Evolutionary conservation across 495 filamentous ascomycete species (phyloP), one percentile per base, ranked within the genome.

Genomic region (Hypoxylon crocopeplum): DNA sequence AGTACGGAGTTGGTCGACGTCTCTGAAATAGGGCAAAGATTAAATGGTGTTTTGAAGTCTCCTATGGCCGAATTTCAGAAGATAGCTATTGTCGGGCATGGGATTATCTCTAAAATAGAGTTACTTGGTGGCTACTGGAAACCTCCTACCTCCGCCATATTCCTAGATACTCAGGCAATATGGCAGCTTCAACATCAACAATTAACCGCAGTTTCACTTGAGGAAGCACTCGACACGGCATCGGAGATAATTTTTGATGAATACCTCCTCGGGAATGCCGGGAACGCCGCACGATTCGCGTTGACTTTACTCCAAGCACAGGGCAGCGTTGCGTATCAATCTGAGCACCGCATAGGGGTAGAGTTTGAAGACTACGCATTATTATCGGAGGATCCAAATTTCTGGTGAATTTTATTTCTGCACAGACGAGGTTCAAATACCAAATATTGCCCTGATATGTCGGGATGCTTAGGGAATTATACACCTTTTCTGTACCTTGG

Each of bases 161-260:
- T 40, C 2, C 33, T 63, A 0, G 59, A 63, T 17, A 63, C 59
- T 0, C 40, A 48, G 11, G 52, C 38, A 19, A 63, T 63, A 29
- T 63, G 52, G 52, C 59, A 53, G 7, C 0, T 44, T 16, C 59
- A 53, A n/a, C 13, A 44, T 24, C 6, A 17, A 5, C 13, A 30
- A 8, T 1, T 4, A 19, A 4, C 38, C 7, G 1, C 12, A 3
- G 10, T 48, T 19, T 8, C 32, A 2, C 41, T 63, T 12, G 48
- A 44, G 10, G 6, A 53, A 13, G 53, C 59, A 8, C 42, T 63
- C 4, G 8, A 49, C 0, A 53, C 21, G 2, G 27, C 36, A 3
- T 6, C 7, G 0, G 16, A 2, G 1, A 10, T 27, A n/a, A 6
- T 0, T 10, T 57, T 44, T 13, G 7, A 53, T 1, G 29, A 38